phyloP scores from a whole-genome alignment of 75 land plant genomes.

The Pseudotsuga menziesii region DNA sequence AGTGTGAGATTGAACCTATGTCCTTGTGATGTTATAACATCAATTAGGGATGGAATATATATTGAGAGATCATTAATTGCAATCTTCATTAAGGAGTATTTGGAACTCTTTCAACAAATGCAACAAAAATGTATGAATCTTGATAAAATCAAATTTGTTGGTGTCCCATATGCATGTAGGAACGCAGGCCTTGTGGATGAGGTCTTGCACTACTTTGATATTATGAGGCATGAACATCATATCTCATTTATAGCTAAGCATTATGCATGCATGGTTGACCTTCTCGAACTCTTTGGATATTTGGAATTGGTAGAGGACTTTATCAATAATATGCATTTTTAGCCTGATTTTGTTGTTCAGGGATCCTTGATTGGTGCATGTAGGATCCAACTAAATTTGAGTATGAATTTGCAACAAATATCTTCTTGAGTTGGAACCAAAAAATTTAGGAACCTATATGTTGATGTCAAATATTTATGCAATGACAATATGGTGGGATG shows the following conservation, averaged over 20 bases:
- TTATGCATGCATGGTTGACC: constrained; percentile 20
- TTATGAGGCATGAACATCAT: constrained; percentile 7
- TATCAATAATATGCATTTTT: constrained; percentile 13
- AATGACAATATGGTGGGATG: background rate
- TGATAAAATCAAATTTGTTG: constrained; percentile 9
- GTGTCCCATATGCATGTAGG: constrained; percentile 17
- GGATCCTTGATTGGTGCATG: constrained; percentile 25
- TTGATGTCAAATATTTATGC: constrained; percentile 21
- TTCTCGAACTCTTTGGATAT: constrained; percentile 13
- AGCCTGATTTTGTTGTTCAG: constrained; percentile 9
- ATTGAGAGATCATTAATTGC: too few relatives aligned
- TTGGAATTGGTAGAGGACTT: constrained; percentile 18
- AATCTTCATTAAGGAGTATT: background rate
- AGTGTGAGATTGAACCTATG: too few relatives aligned
- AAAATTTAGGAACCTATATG: constrained; percentile 1
- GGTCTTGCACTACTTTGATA: constrained; percentile 15
- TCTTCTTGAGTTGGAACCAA: constrained; percentile 13
- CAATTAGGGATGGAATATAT: too few relatives aligned
- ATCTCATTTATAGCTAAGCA: constrained; percentile 9
- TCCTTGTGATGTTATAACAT: too few relatives aligned
- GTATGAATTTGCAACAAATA: constrained; percentile 5
- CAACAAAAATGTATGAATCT: constrained; percentile 12
- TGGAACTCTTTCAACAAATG: constrained; percentile 17
- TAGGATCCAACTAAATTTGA: constrained; percentile 6
- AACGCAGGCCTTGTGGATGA: constrained; percentile 16